Evolutionary conservation across 768 basidiomycete genomes (phyloP).

Genomic region (Mycena belliarum): DNA sequence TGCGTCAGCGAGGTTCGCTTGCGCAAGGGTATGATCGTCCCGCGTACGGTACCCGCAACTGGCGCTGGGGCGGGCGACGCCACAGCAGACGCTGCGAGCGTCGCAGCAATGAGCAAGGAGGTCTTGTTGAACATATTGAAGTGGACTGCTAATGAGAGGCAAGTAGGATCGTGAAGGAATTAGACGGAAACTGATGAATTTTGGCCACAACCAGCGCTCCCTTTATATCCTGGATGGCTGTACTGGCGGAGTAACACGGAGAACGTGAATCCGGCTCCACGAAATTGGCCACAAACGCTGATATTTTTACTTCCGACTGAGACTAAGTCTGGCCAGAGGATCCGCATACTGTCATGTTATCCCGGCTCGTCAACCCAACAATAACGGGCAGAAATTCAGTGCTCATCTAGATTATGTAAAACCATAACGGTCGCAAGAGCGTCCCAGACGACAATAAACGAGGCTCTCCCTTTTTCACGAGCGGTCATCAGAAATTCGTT

Average conservation of each 20-base stretch:
- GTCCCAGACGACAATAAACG: not conserved
- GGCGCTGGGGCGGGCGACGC: not conserved
- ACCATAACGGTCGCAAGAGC: not conserved
- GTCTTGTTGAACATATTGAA: slow-evolving; percentile 8
- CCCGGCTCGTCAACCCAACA: not conserved
- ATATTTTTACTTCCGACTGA: not conserved
- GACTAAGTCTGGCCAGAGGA: not conserved
- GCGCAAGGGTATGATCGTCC: slow-evolving; percentile 11
- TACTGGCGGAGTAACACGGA: too few relatives aligned
- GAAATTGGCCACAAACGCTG: not conserved
- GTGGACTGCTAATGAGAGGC: not conserved
- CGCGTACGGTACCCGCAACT: not conserved
- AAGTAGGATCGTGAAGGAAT: not conserved
- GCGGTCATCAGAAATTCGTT: not conserved
- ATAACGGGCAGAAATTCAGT: not conserved
- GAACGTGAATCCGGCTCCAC: too few relatives aligned
- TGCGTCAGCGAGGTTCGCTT: slow-evolving; percentile 12
- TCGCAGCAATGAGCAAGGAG: not conserved
- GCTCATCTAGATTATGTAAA: not conserved
- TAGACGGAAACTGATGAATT: not conserved
- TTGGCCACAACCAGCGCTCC: not conserved
- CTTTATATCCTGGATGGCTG: not conserved
- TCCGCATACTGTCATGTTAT: not conserved
- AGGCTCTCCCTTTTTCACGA: not conserved
- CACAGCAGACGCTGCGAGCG: not conserved